Base-by-base conservation (phyloP, 371 early-diverging fungal genomes). In the Rhizomucor miehei region DNA sequence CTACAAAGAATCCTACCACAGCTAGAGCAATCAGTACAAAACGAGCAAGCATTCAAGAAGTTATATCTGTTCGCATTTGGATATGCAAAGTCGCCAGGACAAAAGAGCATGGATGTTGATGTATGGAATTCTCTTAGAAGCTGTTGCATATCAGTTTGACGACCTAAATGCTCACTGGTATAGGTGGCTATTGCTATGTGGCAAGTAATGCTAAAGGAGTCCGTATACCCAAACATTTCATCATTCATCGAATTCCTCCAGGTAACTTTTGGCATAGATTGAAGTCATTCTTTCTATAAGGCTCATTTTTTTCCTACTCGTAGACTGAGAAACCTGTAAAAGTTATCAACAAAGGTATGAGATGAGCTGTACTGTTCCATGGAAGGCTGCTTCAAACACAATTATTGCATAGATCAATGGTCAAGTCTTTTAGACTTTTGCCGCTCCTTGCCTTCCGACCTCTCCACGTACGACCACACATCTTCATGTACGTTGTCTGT, bases 61-160 rank as follows among this genome's bases (percentile, higher is more conserved):
- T 14, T 75, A 11, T 75, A 75, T 59, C 39, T 59, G 10, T 75
- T 55, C 39, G 46, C 63, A 10, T 75, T 68, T 38, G 58, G 59
- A 17, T 71, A 62, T 47, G 69, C 66, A 19, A 75, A 75, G 48
- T 57, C 71, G 34, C 37, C 54, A 1, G 57, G 59, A 12, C 75
- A 74, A 45, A 74, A 71, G 44, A 74, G 75, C 46, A 74, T 74
- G 71, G 68, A 68, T 38, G 55, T 68, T 8, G 75, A 74, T 40
- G 69, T 73, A 63, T 25, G 17, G 3, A 16, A 9, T 37, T 48
- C 25, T 34, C 6, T 12, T n/a, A 3, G 24, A 35, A 12, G 38
- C 13, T 20, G 17, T 20, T 24, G 23, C 38, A 10, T 14, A 17
- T n/a, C 12, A 20, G 12, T 12, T 19, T 13, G n/a, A 48, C 3